phyloP scores from a whole-genome alignment of 2,329 filamentous ascomycete genomes.

The Lachnellula hyalina region DNA sequence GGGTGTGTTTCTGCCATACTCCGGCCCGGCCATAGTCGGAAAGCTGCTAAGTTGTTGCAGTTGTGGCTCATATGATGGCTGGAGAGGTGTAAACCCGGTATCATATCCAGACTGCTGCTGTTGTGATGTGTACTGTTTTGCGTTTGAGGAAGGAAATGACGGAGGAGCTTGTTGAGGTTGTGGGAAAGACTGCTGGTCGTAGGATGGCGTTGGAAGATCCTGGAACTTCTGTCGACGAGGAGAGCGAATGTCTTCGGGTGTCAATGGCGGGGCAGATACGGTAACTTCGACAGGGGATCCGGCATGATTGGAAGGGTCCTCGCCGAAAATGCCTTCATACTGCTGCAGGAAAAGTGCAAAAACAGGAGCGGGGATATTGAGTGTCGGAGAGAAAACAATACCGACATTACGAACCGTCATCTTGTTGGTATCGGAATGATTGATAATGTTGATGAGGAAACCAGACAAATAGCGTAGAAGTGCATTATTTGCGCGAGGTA shows the following conservation, averaged over 20 bases:
- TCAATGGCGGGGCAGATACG: conserved; percentile 36
- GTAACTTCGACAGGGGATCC: conserved; percentile 45
- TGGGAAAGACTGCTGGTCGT: conserved; percentile 50
- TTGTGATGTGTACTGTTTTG: conserved; percentile 15
- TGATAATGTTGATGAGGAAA: conserved; percentile 88
- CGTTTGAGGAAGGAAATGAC: conserved; percentile 35
- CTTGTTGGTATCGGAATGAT: conserved; percentile 86
- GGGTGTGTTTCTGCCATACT: conserved; percentile 24
- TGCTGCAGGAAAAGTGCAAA: conserved; percentile 93
- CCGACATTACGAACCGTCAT: conserved; percentile 98
- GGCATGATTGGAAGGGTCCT: conserved; percentile 60
- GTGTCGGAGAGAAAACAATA: conserved; percentile 94
- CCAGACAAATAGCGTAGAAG: conserved; percentile 79
- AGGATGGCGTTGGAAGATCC: conserved; percentile 59
- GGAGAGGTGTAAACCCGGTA: conserved; percentile 46
- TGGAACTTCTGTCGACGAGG: conserved; percentile 62
- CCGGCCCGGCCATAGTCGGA: conserved; percentile 28
- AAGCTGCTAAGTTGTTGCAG: conserved; percentile 12
- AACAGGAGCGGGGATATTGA: conserved; percentile 92
- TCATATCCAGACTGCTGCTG: conserved; percentile 35
- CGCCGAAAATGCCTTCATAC: conserved; percentile 78
- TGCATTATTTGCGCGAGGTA: conserved; percentile 76
- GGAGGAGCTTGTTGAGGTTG: conserved; percentile 14
- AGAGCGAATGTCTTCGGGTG: conserved; percentile 55
- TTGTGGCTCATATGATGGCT: conserved; percentile 37